Percentiles rank a stretch among this genome's conserved stretches.
Conservation (phyloP, 1,284 basidiomycete genomes). For the Cronartium quercuum region DNA sequence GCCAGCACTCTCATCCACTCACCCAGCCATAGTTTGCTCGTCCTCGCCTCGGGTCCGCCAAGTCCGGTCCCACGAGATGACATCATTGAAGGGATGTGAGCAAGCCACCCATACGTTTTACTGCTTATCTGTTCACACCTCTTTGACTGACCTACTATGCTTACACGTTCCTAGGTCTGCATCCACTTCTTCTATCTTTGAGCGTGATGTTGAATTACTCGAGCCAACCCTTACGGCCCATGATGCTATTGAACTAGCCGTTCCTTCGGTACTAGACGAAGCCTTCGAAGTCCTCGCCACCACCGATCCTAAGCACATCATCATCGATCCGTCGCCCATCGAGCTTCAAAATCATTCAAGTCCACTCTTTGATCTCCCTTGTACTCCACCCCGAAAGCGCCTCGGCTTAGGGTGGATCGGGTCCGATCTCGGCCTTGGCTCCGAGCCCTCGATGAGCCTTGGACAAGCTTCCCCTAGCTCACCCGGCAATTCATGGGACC, state of each 20-base stretch:
- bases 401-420: neutral
- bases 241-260: constrained; percentile 14
- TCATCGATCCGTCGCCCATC: constrained; percentile 1
- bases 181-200: constrained; percentile 15
- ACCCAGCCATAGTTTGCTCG: neutral
- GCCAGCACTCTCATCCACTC: neutral
- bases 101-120: neutral
- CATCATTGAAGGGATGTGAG: constrained; percentile 33
- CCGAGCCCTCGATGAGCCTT: neutral
- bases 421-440: neutral
- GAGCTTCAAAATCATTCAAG: constrained; percentile 6
- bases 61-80: constrained; percentile 20
- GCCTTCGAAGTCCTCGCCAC: constrained; percentile 7
- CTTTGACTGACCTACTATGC: too few species aligned
- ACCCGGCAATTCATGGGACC: too few species aligned
- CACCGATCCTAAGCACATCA: neutral
- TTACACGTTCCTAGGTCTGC: constrained; percentile 3
- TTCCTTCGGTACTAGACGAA: constrained; percentile 21
- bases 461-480: neutral
- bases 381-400: neutral
- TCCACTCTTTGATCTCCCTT: too few species aligned
- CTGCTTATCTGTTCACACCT: neutral
- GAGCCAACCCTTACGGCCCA: constrained; percentile 15
- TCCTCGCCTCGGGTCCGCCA: neutral
- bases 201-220: constrained; percentile 12